Evolutionary conservation across 345 rosid species (phyloP).

Genomic region (Gossypium ekmanianum): DNA sequence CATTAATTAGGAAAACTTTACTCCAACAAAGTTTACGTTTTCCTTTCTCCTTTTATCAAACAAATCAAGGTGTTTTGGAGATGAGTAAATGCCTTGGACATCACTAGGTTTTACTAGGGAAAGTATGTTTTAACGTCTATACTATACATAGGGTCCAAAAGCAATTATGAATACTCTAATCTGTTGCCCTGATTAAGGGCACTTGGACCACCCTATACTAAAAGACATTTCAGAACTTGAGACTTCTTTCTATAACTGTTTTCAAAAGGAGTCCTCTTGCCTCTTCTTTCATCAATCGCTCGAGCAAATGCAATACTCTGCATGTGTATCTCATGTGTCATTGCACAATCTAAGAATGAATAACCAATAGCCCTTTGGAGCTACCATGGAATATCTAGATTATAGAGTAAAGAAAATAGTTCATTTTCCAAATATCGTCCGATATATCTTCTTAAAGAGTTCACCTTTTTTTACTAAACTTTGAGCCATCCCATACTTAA

Average conservation of each 20-base stretch:
- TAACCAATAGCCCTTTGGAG: background rate
- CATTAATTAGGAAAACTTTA: background rate
- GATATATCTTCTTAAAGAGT: background rate
- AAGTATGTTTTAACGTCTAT: too few species aligned
- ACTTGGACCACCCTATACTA: background rate
- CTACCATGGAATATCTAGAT: background rate
- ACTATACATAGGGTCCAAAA: background rate
- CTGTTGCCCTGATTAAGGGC: background rate
- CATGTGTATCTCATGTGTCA: background rate
- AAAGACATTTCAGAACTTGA: background rate
- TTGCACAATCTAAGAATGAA: background rate
- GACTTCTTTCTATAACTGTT: background rate
- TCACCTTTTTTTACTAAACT: background rate
- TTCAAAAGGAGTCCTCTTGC: background rate
- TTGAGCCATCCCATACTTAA: background rate
- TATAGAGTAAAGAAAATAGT: background rate
- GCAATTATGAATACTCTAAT: background rate
- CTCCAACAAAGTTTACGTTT: too few species aligned
- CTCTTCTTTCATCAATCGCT: background rate
- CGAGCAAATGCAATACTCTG: background rate
- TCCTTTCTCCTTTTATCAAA: too few species aligned
- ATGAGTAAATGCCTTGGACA: too few species aligned
- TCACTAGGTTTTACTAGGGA: too few species aligned
- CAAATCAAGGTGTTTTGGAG: too few species aligned
- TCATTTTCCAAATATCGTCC: background rate